A percentile compares a stretch with the other conserved stretches of the same genome.
phyloP scores from a whole-genome alignment of 2,329 filamentous ascomycete species.

The Epichloe sp. region DNA sequence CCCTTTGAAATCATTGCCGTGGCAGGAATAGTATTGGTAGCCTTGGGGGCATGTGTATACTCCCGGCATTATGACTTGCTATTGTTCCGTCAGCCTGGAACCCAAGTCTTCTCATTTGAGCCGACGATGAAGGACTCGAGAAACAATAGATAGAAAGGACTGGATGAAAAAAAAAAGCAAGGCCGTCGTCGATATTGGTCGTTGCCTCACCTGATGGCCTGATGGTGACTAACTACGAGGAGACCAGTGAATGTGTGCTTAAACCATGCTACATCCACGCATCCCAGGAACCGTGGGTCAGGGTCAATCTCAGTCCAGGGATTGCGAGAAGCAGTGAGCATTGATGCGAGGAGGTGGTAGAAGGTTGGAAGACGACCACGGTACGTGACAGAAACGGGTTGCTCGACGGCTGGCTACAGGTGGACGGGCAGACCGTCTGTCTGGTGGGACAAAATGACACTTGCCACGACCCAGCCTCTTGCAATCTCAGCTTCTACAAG shows the following conservation, averaged over 20 bases:
- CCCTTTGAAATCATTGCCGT: conserved; percentile 22
- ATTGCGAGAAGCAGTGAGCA: neutral
- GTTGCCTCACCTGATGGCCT: neutral
- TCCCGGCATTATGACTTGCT: neutral
- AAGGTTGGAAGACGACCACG: neutral
- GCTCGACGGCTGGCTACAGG: conserved; percentile 3
- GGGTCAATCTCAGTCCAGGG: no score
- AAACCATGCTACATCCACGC: neutral
- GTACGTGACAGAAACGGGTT: neutral
- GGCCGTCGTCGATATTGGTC: neutral
- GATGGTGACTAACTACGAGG: neutral
- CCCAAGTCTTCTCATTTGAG: neutral
- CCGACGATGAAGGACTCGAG: neutral
- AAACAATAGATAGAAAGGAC: no score
- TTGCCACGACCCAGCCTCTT: neutral
- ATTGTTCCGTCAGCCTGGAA: neutral
- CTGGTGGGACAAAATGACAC: neutral
- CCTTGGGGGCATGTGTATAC: conserved; percentile 15
- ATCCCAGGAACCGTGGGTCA: no score
- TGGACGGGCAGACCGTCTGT: neutral
- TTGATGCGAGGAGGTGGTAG: neutral
- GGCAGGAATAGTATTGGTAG: conserved; percentile 25
- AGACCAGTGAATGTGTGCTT: neutral
- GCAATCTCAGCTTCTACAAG: neutral
- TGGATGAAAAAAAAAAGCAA: no score